Evolutionary conservation across 495 filamentous ascomycete species (phyloP), one percentile per base, ranked within the genome.

Genomic region (Staphylotrichum tortipilum): DNA sequence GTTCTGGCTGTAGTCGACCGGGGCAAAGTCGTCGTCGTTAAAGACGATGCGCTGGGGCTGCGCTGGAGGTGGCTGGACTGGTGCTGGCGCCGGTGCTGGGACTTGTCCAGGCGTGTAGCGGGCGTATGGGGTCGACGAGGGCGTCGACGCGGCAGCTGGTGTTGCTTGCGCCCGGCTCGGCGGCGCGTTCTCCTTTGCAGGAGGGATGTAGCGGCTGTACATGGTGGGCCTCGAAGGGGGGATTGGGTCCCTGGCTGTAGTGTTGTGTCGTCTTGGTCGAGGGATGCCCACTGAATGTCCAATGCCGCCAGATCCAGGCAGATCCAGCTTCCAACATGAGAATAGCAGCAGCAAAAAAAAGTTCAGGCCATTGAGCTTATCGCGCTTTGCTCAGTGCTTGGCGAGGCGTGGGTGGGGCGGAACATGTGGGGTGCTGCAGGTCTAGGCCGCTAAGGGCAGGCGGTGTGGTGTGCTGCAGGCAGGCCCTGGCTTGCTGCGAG

Each of bases 141-240:
- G 2, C 9, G 28, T 18, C 14, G 47, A 4, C 7, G 3, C 9
- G 6, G 30, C 14, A 17, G 48, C 24, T 5, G 56, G 44, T 0
- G 54, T 26, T 11, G 49, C 49, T 7, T 50, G 44, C 23, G 41
- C 21, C 21, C 40, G 34, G 6, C 12, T 47, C 10, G 34, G 5
- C 24, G 29, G 38, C 31, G 7, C 43, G 4, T 37, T 55, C 28
- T 33, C 34, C 31, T 68, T 71, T 21, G 61, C 53, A 9, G 67
- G 63, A 18, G 68, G 71, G 2, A 72, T 62, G 44, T 73, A 72
- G 54, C 71, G 61, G 28, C 60, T 61, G 48, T 74, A 73, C 57
- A 71, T 74, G 28, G 39, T 55, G 15, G n/a, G n/a, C n/a, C n/a
- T n/a, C n/a, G n/a, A n/a, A n/a, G n/a, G n/a, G n/a, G n/a, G n/a